Base-by-base conservation (phyloP, 164 flowering plant species). In the Vitis rotundifolia region DNA sequence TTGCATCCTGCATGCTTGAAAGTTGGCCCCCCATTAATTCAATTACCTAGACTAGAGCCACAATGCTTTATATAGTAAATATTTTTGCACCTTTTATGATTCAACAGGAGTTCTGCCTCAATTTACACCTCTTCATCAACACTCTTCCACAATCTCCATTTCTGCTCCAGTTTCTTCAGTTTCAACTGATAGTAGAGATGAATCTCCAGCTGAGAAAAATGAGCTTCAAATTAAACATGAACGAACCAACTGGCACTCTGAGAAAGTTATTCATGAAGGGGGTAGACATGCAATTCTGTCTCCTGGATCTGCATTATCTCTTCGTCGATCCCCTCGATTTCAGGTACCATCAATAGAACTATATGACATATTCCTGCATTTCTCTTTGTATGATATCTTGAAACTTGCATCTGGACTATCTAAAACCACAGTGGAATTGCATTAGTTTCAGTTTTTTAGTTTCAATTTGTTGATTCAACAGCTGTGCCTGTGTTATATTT, bases 101-200 rank as follows among this genome's bases (percentile, higher is more conserved):
- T 67, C 58, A 54, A 6, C 81, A 86, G 97, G 90, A 57, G 22
- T 50, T 64, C 60, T 26, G 14, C 69, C 81, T 15, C 85, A 80
- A 49, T 29, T 59, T n/a, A 48, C 72, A 58, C 69, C 79, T 71
- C 49, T 64, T 78, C 66, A 50, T 59, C 91, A 87, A 76, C 91
- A 84, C 18, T 69, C 78, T 49, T 73, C 85, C 52, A 68, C 71
- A 59, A 65, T 87, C 37, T 79, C 88, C 68, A 3, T 68, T 18
- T 87, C 92, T 66, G 91, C 87, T 58, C 91, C 92, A 62, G 75
- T 69, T 66, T 70, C 85, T 2, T 85, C 90, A 67, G 55, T 81
- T 70, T 83, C 93, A 62, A 68, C 79, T 63, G 77, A 79, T n/a
- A 72, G 68, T 61, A 78, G 74, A 71, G 70, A 74, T 76, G 83